Conservation (phyloP, 192 early-diverging fungal genomes). For the Gonapodya prolifera region DNA sequence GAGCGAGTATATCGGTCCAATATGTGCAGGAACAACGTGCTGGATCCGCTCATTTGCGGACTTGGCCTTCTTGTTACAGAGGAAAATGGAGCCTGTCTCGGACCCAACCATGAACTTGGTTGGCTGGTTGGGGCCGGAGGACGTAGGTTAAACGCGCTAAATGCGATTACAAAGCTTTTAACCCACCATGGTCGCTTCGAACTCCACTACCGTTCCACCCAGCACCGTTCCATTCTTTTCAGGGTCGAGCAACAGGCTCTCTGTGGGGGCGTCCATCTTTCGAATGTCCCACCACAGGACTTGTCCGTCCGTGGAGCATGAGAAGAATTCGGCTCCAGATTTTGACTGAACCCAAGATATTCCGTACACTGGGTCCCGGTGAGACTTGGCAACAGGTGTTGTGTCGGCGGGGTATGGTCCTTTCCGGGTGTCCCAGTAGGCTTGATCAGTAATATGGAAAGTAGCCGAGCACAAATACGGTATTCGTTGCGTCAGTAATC, state of each 20-base stretch:
- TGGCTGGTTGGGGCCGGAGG: conserved; percentile 21
- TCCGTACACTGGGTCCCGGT: conserved; percentile 44
- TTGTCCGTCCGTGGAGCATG: conserved; percentile 44
- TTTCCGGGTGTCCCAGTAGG: conserved; percentile 48
- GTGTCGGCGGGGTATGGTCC: conserved; percentile 43
- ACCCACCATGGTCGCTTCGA: conserved; percentile 47
- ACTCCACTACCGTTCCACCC: conserved; percentile 46
- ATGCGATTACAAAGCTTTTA: conserved; percentile 1
- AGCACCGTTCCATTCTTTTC: conserved; percentile 49
- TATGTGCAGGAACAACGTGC: conserved; percentile 43
- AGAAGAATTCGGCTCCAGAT: conserved; percentile 43
- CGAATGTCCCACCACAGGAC: conserved; percentile 53
- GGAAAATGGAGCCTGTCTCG: conserved; percentile 44
- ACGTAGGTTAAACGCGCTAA: conserved; percentile 1
- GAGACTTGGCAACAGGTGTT: conserved; percentile 38
- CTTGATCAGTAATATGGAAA: conserved; percentile 15
- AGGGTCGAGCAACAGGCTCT: conserved; percentile 37
- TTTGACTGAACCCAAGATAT: conserved; percentile 47
- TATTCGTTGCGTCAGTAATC: too few relatives aligned
- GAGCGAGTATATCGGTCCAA: conserved; percentile 40
- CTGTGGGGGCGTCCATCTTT: conserved; percentile 43
- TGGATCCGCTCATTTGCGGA: conserved; percentile 43
- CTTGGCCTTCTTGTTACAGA: conserved; percentile 56
- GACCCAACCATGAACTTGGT: conserved; percentile 55
- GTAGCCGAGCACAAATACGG: not conserved